Base-by-base conservation (phyloP, 805 yeast species). In the Candida coquimbonensis region DNA sequence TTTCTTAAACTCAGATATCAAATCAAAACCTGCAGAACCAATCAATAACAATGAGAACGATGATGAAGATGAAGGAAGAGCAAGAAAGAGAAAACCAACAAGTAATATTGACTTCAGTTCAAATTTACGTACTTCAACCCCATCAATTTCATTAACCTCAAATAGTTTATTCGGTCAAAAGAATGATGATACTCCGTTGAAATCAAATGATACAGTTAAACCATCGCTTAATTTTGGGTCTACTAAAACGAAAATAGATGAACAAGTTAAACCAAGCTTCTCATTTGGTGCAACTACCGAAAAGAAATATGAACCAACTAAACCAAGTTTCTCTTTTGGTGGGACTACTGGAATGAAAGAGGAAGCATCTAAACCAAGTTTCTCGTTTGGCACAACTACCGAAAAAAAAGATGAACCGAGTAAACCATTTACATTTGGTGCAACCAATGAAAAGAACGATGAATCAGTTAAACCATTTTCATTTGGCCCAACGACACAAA, bases 1-100 rank as follows among this genome's bases (percentile, higher is more conserved):
- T 40, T 59, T 59, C 51, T 21, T 58, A 36, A 47, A 49, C 14
- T 7, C 31, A 3, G 44, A n/a, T 25, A 41, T 29, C 31, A 29
- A 29, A 29, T 29, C 31, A 29, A 29, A 8, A 29, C 12, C 31
- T 8, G 13, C 32, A 24, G 9, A 16, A 7, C 6, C 16, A 12
- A 38, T 9, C 13, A 38, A 31, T 12, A 14, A 19, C 9, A 24
- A 32, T 32, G 38, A 34, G 5, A 19, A 33, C 9, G n/a, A 40
- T 12, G 27, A 43, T 9, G 40, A 36, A 9, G 31, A 43, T n/a
- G 45, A 40, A 12, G 43, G 39, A 4, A 38, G 24, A 17, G 21
- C 42, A 21, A 19, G 36, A 38, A 44, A 40, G 37, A 44, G 38
- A 31, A 39, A 29, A 29, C 31, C 11, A 32, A 25, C 36, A 13